Base-by-base conservation (phyloP, 371 early-diverging fungal species). In the Mortierella sp. region DNA sequence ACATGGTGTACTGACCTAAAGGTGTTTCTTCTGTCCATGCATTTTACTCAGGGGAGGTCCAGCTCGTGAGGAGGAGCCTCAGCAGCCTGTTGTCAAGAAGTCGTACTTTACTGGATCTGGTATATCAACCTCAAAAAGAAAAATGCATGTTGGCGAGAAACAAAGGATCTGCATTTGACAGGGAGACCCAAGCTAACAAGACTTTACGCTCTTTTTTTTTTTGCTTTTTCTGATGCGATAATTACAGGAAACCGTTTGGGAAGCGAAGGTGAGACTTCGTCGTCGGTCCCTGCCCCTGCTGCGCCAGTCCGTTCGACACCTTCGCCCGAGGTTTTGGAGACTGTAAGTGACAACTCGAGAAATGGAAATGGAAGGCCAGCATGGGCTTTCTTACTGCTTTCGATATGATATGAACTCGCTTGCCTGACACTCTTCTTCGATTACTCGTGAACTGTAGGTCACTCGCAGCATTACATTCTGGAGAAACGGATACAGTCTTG, bases 401-500 rank as follows among this genome's bases (percentile, higher is more conserved):
- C 22, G 4, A 61, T 0, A 31, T 34, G 37, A 2, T 9, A 22
- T 37, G 9, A 7, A 19, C 19, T 31, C 8, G 37, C 37, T 2
- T 37, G 3, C 22, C 61, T 61, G 3, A 61, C 61, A 55, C 2
- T 19, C 6, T 16, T 31, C 22, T 13, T 37, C 19, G 2, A 9
- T 8, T 34, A 9, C 19, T 26, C n/a, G 14, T 43, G 22, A 29
- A 14, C 47, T 14, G 22, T 74, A 90, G 91, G 91, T 90, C 29
- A 87, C 90, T n/a, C 91, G 94, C 41, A 87, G 92, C 53, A 89
- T 99, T 73, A 98, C 96, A 6, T 97, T 99, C 76, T 99, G 98
- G 97, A 90, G 94, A 65, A 93, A 98, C 80, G 99, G 99, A 41
- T 98, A 98, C 80, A 96, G 94, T 71, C 91, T 99, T 68, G 98